Base-by-base conservation (phyloP, 2,329 filamentous ascomycete species). In the Epichloe aotearoae region DNA sequence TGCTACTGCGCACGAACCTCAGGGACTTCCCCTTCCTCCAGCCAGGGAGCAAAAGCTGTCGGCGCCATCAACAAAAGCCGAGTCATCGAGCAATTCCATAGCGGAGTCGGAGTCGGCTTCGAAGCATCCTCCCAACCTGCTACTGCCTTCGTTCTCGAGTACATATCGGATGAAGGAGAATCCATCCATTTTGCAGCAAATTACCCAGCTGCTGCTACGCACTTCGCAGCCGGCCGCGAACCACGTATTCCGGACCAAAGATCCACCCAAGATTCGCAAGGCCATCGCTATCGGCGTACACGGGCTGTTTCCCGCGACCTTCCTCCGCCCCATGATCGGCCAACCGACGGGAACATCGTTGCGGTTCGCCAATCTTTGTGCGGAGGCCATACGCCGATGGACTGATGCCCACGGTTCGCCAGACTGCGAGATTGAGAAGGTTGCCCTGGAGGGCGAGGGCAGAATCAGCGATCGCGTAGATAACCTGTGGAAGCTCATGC, bases 261-360 rank as follows among this genome's bases (percentile, higher is more conserved):
- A 86, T 7, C 74, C 80, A 0, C 85, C 81, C 1, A 84, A 78
- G 56, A 81, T 97, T 45, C 88, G 81, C 61, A 93, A 85, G 57
- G 93, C 93, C 12, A 75, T 98, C 5, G 89, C 90, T 1, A 95
- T 98, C 57, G 93, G 93, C 39, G 82, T 98, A 1, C 93, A 98
- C 65, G 93, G 93, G 1, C 85, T 95, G 53, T 96, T 97, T 57
- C 93, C 1, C 1, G 88, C 88, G 0, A 80, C 85, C 0, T 79
- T 94, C 41, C 75, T 98, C 37, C 84, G 93, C n/a, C 86, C 84
- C 19, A 86, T 98, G 58, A 83, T 97, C 15, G 93, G 93, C 0
- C 91, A 95, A 59, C 93, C 93, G 0, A 98, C 90, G 0, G 93
- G 93, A 5, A 98, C 93, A 1, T 97, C 91, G 0, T 82, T 97